Base-by-base conservation (phyloP, 2,329 filamentous ascomycete genomes). In the Colletotrichum falcatum region DNA sequence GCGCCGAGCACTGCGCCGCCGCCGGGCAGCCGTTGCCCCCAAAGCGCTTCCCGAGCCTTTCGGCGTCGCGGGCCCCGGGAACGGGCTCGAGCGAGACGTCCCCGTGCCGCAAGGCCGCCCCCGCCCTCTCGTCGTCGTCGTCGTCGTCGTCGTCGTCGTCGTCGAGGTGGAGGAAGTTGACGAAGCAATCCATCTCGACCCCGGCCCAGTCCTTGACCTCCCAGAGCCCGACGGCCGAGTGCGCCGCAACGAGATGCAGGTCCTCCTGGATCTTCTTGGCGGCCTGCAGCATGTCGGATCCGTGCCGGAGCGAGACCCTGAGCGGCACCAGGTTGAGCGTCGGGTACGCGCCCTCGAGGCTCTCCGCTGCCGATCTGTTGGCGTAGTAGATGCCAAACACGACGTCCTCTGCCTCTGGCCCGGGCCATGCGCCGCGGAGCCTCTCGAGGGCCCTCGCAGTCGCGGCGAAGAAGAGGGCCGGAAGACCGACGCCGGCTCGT, bases 301-400 rank as follows among this genome's bases (percentile, higher is more conserved):
- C 73, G 0, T 65, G 55, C 51, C 81, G 73, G 7, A 78, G 35
- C 7, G 74, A 77, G 1, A 96, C 86, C 14, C 85, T 85, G 0
- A 98, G 80, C 0, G 94, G 94, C 1, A 97, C 86, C 5, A 98
- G 84, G 74, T 92, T 95, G 26, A 98, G 84, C 0, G 93, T 96
- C 0, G 95, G 94, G 39, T 89, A 90, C 0, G 74, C 73, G 0
- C 83, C 77, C 2, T 87, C 81, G 1, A 89, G 77, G 3, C 85
- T 81, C 3, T 86, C 81, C 11, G 86, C 79, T 28, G 83, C 87
- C 83, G 56, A 85, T 61, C 94, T 88, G 78, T 97, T 97, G 51
- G 94, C 93, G 11, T 97, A 87, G 78, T 97, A 98, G 28, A 97
- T 80, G 2, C 94, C 95, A 61, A 97, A 86, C 0, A 94, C 81